phyloP scores from a whole-genome alignment of 306 rosid genomes.

The Vigna angularis region DNA sequence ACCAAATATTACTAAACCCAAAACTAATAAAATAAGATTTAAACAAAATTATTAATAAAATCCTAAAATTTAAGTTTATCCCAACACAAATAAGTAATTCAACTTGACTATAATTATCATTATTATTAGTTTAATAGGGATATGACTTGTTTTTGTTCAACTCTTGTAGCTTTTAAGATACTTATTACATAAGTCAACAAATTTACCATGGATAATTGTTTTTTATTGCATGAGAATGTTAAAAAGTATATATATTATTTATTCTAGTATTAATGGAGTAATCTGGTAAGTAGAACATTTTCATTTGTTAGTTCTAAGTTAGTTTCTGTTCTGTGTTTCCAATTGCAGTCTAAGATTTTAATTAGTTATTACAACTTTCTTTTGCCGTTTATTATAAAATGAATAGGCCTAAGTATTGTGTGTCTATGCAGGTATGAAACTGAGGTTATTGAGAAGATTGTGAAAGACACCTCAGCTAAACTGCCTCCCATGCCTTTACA shows the following conservation, averaged over 20 bases:
- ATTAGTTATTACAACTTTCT: neutral
- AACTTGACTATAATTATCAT: too few relatives aligned
- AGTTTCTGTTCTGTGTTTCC: neutral
- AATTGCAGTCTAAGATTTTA: too few relatives aligned
- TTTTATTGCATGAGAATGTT: too few relatives aligned
- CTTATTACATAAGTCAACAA: neutral
- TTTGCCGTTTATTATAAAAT: neutral
- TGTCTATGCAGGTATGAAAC: constrained; percentile 22
- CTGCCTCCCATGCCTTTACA: constrained; percentile 3
- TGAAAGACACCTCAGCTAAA: neutral
- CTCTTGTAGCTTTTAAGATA: neutral
- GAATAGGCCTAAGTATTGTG: neutral
- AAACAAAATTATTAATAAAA: too few relatives aligned
- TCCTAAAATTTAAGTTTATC: too few relatives aligned
- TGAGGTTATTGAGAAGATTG: constrained; percentile 23
- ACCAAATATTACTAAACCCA: too few relatives aligned
- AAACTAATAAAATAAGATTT: too few relatives aligned
- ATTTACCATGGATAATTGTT: neutral
- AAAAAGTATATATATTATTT: neutral
- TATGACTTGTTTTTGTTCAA: too few relatives aligned
- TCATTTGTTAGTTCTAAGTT: neutral
- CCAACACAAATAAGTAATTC: too few relatives aligned
- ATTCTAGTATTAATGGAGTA: neutral
- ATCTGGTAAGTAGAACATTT: neutral
- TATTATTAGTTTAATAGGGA: too few relatives aligned